Conservation (phyloP, 140 eudicot genomes). For the Cichorium intybus region DNA sequence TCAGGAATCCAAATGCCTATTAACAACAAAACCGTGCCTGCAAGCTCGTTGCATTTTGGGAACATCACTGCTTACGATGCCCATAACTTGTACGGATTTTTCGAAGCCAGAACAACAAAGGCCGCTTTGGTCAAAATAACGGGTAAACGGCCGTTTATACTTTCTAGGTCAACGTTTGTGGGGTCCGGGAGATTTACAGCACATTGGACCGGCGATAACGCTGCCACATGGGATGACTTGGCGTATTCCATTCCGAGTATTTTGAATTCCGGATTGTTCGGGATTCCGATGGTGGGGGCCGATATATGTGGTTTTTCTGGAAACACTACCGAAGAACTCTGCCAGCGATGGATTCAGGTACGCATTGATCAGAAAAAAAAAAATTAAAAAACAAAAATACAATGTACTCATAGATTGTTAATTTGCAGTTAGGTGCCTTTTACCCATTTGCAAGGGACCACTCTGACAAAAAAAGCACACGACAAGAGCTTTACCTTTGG, state of each 20-base stretch:
- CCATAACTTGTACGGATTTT: conserved; percentile 81
- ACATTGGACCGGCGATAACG: conserved; percentile 97
- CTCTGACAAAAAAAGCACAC: conserved; percentile 26
- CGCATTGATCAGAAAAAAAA: background rate
- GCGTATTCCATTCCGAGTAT: conserved; percentile 71
- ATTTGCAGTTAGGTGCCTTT: conserved; percentile 74
- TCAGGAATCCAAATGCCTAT: conserved; percentile 44
- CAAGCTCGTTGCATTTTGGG: conserved; percentile 61
- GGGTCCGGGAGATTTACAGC: conserved; percentile 85
- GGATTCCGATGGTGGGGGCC: conserved; percentile 91
- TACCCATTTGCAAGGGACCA: conserved; percentile 88
- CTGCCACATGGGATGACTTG: conserved; percentile 86
- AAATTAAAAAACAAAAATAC: background rate
- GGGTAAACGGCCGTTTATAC: conserved; percentile 67
- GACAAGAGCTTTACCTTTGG: conserved; percentile 83
- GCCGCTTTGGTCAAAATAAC: conserved; percentile 39
- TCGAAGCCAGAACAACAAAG: conserved; percentile 71
- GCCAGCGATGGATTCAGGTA: conserved; percentile 91
- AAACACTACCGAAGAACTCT: conserved; percentile 82
- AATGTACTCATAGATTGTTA: no score
- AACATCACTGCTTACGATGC: conserved; percentile 61
- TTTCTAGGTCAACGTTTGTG: conserved; percentile 75
- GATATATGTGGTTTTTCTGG: conserved; percentile 83
- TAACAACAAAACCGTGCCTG: conserved; percentile 57
- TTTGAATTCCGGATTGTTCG: conserved; percentile 69